Evolutionary conservation across 495 filamentous ascomycete genomes (phyloP).

Genomic region (Xylaria acuta): DNA sequence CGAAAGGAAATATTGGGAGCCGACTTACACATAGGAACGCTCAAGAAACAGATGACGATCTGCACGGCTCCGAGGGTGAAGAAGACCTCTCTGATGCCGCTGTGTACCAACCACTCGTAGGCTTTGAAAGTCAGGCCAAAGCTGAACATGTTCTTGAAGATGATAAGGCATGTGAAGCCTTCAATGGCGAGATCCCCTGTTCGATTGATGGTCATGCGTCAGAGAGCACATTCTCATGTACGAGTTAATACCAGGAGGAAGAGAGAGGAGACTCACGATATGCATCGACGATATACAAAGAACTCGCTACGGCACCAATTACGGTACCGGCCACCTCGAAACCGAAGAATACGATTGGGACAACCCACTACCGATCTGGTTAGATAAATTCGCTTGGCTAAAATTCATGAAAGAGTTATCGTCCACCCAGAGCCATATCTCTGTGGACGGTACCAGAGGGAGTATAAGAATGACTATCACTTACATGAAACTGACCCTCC

Average conservation of each 20-base stretch:
- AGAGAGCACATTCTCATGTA: background rate
- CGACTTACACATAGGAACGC: constrained; percentile 74
- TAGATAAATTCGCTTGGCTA: background rate
- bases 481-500: constrained; percentile 55
- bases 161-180: constrained; percentile 85
- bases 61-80: constrained; percentile 77
- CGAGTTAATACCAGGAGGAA: background rate
- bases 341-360: constrained; percentile 79
- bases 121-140: constrained; percentile 84
- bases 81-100: constrained; percentile 65
- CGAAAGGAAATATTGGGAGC: background rate
- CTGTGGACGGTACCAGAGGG: background rate
- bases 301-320: constrained; percentile 81
- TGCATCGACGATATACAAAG: constrained; percentile 93
- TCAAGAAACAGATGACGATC: constrained; percentile 72
- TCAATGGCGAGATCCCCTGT: constrained; percentile 84
- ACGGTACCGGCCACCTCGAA: constrained; percentile 87
- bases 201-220: constrained; percentile 11
- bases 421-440: background rate
- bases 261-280: constrained; percentile 67
- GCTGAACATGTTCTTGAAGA: constrained; percentile 92
- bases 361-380: constrained; percentile 56
- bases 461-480: background rate
- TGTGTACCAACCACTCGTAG: constrained; percentile 75
- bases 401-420: background rate